Percentiles rank a stretch among this genome's conserved stretches.
Conservation (phyloP, 2,329 filamentous ascomycete species). For the Lachnellula occidentalis region DNA sequence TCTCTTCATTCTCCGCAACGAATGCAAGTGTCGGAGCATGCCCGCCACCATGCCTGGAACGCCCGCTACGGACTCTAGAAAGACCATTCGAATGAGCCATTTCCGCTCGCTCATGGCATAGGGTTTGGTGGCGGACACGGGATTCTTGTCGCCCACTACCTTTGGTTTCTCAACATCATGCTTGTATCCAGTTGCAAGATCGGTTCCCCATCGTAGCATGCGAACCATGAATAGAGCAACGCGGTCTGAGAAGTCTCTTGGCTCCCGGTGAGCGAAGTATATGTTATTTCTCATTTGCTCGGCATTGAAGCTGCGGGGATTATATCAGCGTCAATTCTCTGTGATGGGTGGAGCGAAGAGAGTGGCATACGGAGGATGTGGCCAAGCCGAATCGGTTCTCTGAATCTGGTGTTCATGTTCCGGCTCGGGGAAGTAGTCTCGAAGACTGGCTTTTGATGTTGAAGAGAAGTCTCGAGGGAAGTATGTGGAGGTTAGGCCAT, state of each 20-base stretch:
- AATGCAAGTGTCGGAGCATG: slow-evolving; percentile 85
- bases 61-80: slow-evolving; percentile 89
- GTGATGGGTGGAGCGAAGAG: background rate
- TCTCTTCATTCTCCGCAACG: slow-evolving; percentile 76
- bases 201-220: slow-evolving; percentile 72
- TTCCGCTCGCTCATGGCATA: slow-evolving; percentile 76
- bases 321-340: background rate
- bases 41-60: slow-evolving; percentile 97
- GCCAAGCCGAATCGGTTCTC: slow-evolving; percentile 61
- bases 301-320: slow-evolving; percentile 52
- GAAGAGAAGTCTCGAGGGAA: slow-evolving; percentile 26
- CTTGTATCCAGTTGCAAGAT: slow-evolving; percentile 73
- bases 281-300: slow-evolving; percentile 71
- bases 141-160: slow-evolving; percentile 39
- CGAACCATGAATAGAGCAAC: slow-evolving; percentile 73
- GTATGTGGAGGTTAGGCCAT: slow-evolving; percentile 13
- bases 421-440: slow-evolving; percentile 29
- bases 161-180: slow-evolving; percentile 53
- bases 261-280: slow-evolving; percentile 68
- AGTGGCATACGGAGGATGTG: slow-evolving; percentile 31
- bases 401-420: slow-evolving; percentile 41
- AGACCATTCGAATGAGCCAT: slow-evolving; percentile 86
- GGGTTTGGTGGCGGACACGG: slow-evolving; percentile 43
- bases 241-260: slow-evolving; percentile 69
- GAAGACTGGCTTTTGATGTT: slow-evolving; percentile 21